phyloP scores from a whole-genome alignment of 495 filamentous ascomycete species.

The Penicillium coffeae region DNA sequence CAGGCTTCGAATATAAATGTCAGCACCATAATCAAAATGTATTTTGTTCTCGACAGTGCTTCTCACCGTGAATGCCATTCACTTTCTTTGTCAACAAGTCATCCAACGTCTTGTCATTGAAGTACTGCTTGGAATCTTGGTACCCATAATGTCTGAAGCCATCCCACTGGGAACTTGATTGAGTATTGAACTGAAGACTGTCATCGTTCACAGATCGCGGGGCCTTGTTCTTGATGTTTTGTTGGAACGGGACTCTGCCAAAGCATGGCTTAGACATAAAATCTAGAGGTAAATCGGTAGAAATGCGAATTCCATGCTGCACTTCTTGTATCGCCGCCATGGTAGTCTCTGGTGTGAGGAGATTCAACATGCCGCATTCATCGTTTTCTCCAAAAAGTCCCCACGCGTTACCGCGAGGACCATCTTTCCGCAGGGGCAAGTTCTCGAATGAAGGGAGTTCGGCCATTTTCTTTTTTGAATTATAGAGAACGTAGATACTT shows the following conservation, averaged over 20 bases:
- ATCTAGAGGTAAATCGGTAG: slow-evolving; percentile 6
- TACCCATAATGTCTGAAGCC: slow-evolving; percentile 13
- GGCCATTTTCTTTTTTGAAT: background rate
- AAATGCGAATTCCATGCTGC: slow-evolving; percentile 25
- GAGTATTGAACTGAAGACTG: slow-evolving; percentile 11
- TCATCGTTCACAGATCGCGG: slow-evolving; percentile 14
- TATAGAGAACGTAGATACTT: no score
- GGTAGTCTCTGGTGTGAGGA: slow-evolving; percentile 45
- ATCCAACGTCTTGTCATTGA: slow-evolving; percentile 2
- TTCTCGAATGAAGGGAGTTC: slow-evolving; percentile 29
- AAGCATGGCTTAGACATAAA: slow-evolving; percentile 8
- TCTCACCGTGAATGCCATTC: slow-evolving; percentile 6
- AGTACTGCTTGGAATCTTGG: slow-evolving; percentile 5
- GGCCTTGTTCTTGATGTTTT: slow-evolving; percentile 10
- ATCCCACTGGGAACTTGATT: slow-evolving; percentile 14
- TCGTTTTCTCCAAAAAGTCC: slow-evolving; percentile 43
- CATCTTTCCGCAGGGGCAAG: slow-evolving; percentile 41
- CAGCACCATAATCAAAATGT: background rate
- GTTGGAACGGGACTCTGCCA: slow-evolving; percentile 6
- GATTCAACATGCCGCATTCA: slow-evolving; percentile 49
- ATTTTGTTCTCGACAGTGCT: no score
- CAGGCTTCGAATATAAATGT: no score
- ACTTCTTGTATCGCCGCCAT: slow-evolving; percentile 27
- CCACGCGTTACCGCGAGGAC: slow-evolving; percentile 50
- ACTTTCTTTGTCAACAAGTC: slow-evolving; percentile 4